A percentile compares a stretch with the other conserved stretches of the same genome.
Evolutionary conservation across 2,329 filamentous ascomycete genomes (phyloP).

Genomic region (Didymella pomorum): DNA sequence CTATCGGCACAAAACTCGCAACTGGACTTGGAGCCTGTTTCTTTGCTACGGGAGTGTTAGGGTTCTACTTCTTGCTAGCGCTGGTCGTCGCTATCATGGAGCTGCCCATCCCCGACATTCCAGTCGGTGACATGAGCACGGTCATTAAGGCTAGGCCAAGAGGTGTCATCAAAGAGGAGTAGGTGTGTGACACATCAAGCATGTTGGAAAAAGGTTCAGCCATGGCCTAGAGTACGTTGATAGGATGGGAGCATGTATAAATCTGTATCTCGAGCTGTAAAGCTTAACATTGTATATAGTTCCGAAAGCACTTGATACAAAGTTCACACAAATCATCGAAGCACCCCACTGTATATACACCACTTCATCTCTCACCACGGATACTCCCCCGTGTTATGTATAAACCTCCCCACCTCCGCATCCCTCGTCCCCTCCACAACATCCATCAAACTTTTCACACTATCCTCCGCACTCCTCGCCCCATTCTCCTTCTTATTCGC

Average conservation of each 20-base stretch:
- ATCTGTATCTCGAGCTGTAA: not conserved
- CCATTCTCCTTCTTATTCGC: conserved; percentile 49
- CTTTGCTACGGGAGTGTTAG: conserved; percentile 23
- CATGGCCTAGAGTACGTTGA: not conserved
- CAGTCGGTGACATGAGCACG: conserved; percentile 25
- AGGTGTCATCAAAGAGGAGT: conserved; percentile 23
- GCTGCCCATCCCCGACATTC: conserved; percentile 25
- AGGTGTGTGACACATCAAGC: not conserved
- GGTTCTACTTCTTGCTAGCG: conserved; percentile 27
- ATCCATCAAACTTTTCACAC: conserved; percentile 46
- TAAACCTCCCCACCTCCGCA: conserved; percentile 42
- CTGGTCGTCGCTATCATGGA: conserved; percentile 28
- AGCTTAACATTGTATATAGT: not conserved
- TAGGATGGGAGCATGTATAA: not conserved
- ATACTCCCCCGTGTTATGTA: conserved; percentile 44
- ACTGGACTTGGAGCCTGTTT: conserved; percentile 26
- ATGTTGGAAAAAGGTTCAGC: not conserved
- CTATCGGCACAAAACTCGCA: conserved; percentile 14
- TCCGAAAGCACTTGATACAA: not conserved
- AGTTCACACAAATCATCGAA: not conserved
- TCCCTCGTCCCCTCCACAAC: conserved; percentile 51
- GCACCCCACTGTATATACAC: no score
- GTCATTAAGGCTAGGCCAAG: conserved; percentile 22
- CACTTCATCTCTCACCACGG: conserved; percentile 35
- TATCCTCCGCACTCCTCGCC: conserved; percentile 46